Conservation (phyloP, 139 green algal genomes). For the Pedinophyceae sp. region DNA sequence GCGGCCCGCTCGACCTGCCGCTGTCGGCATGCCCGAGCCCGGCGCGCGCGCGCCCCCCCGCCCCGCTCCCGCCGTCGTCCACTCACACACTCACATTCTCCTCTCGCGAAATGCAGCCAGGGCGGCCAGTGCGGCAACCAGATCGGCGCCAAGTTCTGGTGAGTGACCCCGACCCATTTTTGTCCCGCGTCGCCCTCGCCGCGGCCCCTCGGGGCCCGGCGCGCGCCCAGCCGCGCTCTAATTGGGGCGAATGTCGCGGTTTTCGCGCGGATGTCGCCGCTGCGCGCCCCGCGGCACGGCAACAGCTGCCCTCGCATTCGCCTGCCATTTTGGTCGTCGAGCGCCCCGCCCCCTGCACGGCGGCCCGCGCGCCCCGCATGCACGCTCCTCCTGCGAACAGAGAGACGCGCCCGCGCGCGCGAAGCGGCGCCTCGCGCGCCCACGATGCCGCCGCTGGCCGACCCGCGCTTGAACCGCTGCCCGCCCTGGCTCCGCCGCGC, state of each 20-base stretch:
- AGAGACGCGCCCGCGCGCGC: not conserved
- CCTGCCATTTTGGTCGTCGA: no score
- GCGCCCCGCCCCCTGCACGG: no score
- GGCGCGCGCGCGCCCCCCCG: not conserved
- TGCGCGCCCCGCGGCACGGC: no score
- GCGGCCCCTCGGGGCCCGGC: no score
- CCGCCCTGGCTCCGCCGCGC: not conserved
- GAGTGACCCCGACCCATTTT: slow-evolving; percentile 44
- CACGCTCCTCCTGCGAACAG: not conserved
- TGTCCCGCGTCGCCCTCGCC: not conserved
- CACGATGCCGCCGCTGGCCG: not conserved
- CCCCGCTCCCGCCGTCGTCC: not conserved
- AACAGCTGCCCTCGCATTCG: no score
- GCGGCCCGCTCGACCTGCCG: not conserved
- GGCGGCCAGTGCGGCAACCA: slow-evolving; percentile 95
- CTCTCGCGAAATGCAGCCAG: slow-evolving; percentile 22
- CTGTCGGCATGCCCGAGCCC: not conserved
- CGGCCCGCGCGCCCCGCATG: not conserved
- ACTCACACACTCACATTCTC: not conserved
- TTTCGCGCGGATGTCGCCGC: no score
- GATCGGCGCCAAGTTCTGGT: slow-evolving; percentile 95
- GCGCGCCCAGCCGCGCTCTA: no score
- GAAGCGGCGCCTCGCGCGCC: no score
- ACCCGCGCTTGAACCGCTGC: not conserved
- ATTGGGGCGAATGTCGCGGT: no score